These are phyloP conservation scores for Phialemonium atrogriseum DNA, from an alignment of 2,329 filamentous ascomycete genomes.

Conservation along the genomic window DNA sequence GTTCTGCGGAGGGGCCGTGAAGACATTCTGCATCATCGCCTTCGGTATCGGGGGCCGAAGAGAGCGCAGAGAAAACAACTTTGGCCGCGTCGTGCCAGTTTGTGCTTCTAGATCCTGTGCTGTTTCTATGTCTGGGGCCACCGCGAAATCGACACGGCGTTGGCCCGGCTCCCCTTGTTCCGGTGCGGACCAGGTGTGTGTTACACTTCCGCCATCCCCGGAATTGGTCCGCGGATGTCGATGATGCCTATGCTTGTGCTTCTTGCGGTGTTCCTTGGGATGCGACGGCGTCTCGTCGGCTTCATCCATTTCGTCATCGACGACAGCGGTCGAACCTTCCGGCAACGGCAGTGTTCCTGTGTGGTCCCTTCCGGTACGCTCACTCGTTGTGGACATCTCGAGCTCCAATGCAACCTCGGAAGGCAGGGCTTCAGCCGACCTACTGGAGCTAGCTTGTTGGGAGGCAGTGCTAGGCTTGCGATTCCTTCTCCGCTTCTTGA, in stretches of 20 bases:
- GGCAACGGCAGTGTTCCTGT: too few relatives aligned
- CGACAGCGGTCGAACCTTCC: slow-evolving; percentile 7
- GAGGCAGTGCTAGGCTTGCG: slow-evolving; percentile 44
- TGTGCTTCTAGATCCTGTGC: slow-evolving; percentile 20
- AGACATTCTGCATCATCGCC: slow-evolving; percentile 52
- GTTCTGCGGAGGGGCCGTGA: slow-evolving; percentile 23
- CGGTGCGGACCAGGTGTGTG: not conserved
- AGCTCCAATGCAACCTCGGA: not conserved
- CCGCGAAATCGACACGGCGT: slow-evolving; percentile 35
- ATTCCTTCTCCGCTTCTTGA: slow-evolving; percentile 52
- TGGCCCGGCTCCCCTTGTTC: slow-evolving; percentile 15
- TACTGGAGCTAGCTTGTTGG: not conserved
- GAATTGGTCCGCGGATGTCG: slow-evolving; percentile 21
- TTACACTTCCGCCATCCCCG: slow-evolving; percentile 1
- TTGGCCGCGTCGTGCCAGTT: slow-evolving; percentile 20
- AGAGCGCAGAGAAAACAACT: slow-evolving; percentile 30
- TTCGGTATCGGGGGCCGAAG: slow-evolving; percentile 41
- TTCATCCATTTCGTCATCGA: slow-evolving; percentile 5
- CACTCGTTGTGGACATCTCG: too few relatives aligned
- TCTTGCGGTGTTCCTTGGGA: slow-evolving; percentile 9
- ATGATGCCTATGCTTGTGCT: slow-evolving; percentile 23
- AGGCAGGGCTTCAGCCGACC: not conserved
- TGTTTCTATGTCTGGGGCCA: slow-evolving; percentile 21
- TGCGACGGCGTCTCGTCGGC: slow-evolving; percentile 14
- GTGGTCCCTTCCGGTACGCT: too few relatives aligned